Conservation (phyloP, 345 rosid genomes). For the Carallia pectinifolia region DNA sequence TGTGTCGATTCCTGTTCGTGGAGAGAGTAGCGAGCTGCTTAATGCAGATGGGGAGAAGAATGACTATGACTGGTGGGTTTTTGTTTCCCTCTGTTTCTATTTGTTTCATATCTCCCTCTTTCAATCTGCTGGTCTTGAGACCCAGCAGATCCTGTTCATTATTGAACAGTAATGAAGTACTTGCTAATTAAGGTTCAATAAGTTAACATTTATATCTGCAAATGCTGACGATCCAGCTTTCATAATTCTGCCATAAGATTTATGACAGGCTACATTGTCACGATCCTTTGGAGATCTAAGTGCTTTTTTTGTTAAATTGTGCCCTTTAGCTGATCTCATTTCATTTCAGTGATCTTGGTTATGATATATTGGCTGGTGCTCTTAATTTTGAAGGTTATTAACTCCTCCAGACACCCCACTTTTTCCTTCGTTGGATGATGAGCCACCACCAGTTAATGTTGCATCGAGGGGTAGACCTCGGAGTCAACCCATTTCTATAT, state of each 20-base stretch:
- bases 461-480: conserved; percentile 76
- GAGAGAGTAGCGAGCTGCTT: conserved; percentile 84
- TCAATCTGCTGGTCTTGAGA: conserved; percentile 3
- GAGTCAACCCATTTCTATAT: conserved; percentile 84
- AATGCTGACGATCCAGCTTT: neutral
- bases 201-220: neutral
- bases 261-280: too few relatives aligned
- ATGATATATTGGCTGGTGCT: conserved; percentile 35
- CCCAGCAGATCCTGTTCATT: conserved; percentile 6
- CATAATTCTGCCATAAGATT: too few relatives aligned
- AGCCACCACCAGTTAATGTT: conserved; percentile 54
- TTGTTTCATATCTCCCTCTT: conserved; percentile 2
- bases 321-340: conserved; percentile 3
- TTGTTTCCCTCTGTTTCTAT: conserved; percentile 14
- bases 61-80: conserved; percentile 90
- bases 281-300: too few relatives aligned
- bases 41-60: conserved; percentile 86
- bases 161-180: conserved; percentile 7
- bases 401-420: conserved; percentile 99
- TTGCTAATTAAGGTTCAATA: neutral
- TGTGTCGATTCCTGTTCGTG: conserved; percentile 70
- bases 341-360: conserved; percentile 12
- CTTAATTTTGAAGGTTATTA: conserved; percentile 67
- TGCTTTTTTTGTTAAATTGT: neutral
- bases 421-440: conserved; percentile 90